Evolutionary conservation across 202 grass and related monocot genomes (phyloP), one percentile per base, ranked within the genome.

Genomic region (Zoysia matrella): DNA sequence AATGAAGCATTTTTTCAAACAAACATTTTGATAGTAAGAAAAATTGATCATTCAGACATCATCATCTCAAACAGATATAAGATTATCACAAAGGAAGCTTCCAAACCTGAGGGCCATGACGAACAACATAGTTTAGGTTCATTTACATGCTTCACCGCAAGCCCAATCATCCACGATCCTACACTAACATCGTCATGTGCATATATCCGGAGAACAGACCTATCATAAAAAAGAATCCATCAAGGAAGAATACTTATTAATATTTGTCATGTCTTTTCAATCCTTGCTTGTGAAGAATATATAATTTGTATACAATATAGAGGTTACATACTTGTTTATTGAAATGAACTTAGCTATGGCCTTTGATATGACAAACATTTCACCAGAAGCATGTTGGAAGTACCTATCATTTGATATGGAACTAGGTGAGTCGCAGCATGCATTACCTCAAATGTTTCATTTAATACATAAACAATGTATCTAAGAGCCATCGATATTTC

Each of bases 171-270:
- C 96, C 96, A 99, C 8, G 96, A 99, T 72, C 96, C 96, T 52
- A 96, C 71, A 51, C 91, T 99, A 81, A 99, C 91, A 92, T 99
- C 96, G 90, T 99, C 96, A 82, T 96, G 93, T 14, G 96, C 96
- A 84, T 96, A 99, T 78, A 89, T 90, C 54, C 93, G 87, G 64
- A 99, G 92, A 89, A 92, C 69, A 81, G 74, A 90, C 79, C 96
- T 99, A 83, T 52, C 18, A 76, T 18, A 36, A 44, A 5, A 69
- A 85, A 69, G 48, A 61, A 57, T 70, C 30, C 51, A 66, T 56
- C 62, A 72, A 72, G 70, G 14, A 71, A 56, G 69, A 75, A 75
- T 80, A 82, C 30, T 36, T 58, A 7, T 36, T 36, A 36, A 7
- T 16, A 74, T 70, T 50, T 60, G 56, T 61, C 4, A 3, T 36